Base-by-base conservation (phyloP, 1,284 basidiomycete genomes). In the Ustilago vetiveriae region DNA sequence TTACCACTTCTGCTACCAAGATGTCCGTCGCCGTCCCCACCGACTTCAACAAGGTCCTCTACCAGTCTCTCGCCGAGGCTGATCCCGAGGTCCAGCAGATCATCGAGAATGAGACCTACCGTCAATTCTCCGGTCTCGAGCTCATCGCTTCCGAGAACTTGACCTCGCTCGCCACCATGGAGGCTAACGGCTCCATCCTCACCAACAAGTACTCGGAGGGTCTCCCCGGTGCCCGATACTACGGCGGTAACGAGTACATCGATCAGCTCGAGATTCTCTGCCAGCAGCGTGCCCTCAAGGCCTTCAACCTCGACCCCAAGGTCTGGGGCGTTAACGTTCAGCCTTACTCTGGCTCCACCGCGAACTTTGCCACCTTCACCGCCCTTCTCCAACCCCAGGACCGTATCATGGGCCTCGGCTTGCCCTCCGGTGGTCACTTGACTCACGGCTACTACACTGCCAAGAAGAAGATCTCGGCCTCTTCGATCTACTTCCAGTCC, bases 401-500 rank as follows among this genome's bases (percentile, higher is more conserved):
- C 84, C 91, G 96, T 74, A 88, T 99, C 79, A 98, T 99, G 96
- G 96, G 96, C 85, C 91, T 99, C 74, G 95, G 94, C 72, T 90
- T 99, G 46, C 94, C 96, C 30, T 94, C 98, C 81, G 96, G 96
- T 83, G 96, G 96, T 62, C 96, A 98, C 84, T 88, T 99, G 73
- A 97, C 94, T 38, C 94, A 98, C 84, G 94, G 94, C 35, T 96
- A 96, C 87, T 98, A 97, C 85, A 98, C 94, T 68, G 94, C 94
- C 69, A 97, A 97, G 86, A 96, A 97, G 88, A 98, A 98, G 86
- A 98, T 99, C 89, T 97, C 95, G 49, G 94, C 96, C 23, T 98
- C 95, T 36, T 98, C 95, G 17, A 98, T 98, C 86, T 98, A 98
- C 88, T 99, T 98, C 90, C 94, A 98, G 84, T 97, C 95, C 41